Conservation (phyloP, 2,329 filamentous ascomycete species). For the Dendryphion nanum region DNA sequence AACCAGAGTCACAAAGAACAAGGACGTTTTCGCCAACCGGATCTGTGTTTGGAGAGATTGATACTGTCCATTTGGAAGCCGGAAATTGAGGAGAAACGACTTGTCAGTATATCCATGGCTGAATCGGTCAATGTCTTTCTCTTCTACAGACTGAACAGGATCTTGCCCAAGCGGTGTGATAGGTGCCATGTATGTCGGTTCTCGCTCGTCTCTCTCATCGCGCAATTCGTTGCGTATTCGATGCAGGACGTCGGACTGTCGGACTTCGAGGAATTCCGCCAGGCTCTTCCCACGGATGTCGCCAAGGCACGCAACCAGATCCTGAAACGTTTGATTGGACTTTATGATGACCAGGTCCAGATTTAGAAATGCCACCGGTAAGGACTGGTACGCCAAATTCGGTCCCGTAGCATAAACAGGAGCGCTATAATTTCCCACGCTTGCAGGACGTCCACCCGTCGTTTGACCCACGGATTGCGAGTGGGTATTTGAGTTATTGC, state of each 20-base stretch:
- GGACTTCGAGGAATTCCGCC: constrained; percentile 43
- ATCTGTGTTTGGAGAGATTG: constrained; percentile 37
- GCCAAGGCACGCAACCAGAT: constrained; percentile 40
- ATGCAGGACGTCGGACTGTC: constrained; percentile 44
- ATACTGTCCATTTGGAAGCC: constrained; percentile 29
- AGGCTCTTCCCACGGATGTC: constrained; percentile 42
- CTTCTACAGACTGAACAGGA: constrained; percentile 40
- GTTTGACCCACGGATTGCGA: constrained; percentile 14
- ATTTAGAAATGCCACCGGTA: constrained; percentile 45
- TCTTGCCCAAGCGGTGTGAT: constrained; percentile 46
- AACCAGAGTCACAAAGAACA: constrained; percentile 48
- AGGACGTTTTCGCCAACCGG: constrained; percentile 43
- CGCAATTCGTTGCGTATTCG: constrained; percentile 45
- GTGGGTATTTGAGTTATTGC: constrained; percentile 13
- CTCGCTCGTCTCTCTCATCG: constrained; percentile 47
- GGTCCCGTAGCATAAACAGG: constrained; percentile 20
- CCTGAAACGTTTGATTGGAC: constrained; percentile 45
- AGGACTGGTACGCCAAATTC: constrained; percentile 25
- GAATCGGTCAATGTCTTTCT: constrained; percentile 45
- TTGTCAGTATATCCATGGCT: constrained; percentile 45
- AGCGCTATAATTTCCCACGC: constrained; percentile 17
- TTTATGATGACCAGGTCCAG: constrained; percentile 49
- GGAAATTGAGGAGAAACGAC: constrained; percentile 42
- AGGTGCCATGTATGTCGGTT: constrained; percentile 51
- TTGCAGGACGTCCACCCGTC: constrained; percentile 13